Percentiles rank a stretch among this genome's conserved stretches.
phyloP scores from a whole-genome alignment of 177 flowering plant genomes.

The Telopea speciosissima region DNA sequence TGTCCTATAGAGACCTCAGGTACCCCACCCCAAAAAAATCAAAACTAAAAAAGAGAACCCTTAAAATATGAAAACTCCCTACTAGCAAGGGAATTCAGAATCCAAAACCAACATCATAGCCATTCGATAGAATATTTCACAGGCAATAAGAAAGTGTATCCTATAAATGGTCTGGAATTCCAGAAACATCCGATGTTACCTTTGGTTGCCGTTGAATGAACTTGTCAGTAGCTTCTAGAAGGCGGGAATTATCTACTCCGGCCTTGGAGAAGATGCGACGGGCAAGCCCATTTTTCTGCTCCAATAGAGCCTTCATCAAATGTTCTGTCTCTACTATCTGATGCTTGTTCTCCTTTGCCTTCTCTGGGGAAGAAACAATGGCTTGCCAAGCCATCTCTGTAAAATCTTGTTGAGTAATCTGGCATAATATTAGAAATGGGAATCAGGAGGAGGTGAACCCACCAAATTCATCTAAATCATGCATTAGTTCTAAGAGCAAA shows the following conservation, averaged over 20 bases:
- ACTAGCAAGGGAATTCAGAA: neutral
- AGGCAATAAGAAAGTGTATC: neutral
- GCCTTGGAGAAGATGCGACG: conserved; percentile 85
- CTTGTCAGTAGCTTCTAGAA: conserved; percentile 85
- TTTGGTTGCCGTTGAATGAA: conserved; percentile 88
- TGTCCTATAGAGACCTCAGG: neutral
- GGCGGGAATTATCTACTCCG: conserved; percentile 82
- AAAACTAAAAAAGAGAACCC: too few relatives aligned
- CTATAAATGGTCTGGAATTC: neutral
- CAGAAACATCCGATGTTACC: conserved; percentile 30
- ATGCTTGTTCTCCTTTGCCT: conserved; percentile 91
- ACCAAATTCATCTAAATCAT: neutral
- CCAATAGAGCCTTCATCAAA: conserved; percentile 85
- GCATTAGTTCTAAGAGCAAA: neutral
- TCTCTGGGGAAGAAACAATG: conserved; percentile 86
- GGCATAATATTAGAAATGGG: conserved; percentile 5
- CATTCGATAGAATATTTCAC: neutral
- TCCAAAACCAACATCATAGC: neutral
- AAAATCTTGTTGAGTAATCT: conserved; percentile 98
- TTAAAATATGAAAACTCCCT: too few relatives aligned
- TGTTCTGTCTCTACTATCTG: conserved; percentile 99
- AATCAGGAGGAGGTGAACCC: neutral
- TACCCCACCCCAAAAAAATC: too few relatives aligned
- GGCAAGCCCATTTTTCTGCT: conserved; percentile 98
- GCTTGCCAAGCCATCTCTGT: conserved; percentile 99